Base-by-base conservation (phyloP, 257 asterid species). In the Marsdenia floribunda region DNA sequence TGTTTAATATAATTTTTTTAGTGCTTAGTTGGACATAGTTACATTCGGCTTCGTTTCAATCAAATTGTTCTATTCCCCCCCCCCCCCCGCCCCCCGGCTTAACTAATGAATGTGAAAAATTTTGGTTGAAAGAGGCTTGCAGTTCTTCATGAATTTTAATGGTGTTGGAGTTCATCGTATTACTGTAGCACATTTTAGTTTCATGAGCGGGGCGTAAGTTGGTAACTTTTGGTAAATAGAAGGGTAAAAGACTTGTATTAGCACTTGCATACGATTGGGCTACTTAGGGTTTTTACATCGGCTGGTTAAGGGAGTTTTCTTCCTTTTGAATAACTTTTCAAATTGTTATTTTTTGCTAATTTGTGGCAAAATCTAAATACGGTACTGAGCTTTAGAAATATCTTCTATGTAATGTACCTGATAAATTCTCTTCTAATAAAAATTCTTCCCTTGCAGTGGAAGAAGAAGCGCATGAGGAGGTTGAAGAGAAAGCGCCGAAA, bases 381-480 rank as follows among this genome's bases (percentile, higher is more conserved):
- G 57, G n/a, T 16, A 52, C 19, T 52, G 21, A 16, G 57, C 18
- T 14, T 49, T 11, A 49, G 3, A 49, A 14, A 0, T 52, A 16
- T 52, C 19, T 52, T 16, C n/a, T 52, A 52, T 52, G 21, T 52
- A 52, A 16, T 16, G 14, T 52, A 16, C 35, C 6, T 1, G 29
- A 9, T 0, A 5, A 38, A 19, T 15, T 18, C 8, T 19, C 15
- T 38, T 19, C 26, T 38, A 19, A 38, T 16, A 38, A 14, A n/a
- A 66, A 66, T 63, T 63, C 5, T 35, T 33, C 19, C 21, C 21
- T 61, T 64, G 22, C 85, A 83, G 88, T 84, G 86, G 86, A 84
- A 79, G 84, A 84, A 81, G 85, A 84, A 84, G 83, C 85, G 85
- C 0, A 84, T 79, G 87, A 84, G 87, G 82, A 81, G 88, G 73